Percentiles rank a stretch among this genome's conserved stretches.
phyloP scores from a whole-genome alignment of 169 alveolate species.

The Plasmodium knowlesi region DNA sequence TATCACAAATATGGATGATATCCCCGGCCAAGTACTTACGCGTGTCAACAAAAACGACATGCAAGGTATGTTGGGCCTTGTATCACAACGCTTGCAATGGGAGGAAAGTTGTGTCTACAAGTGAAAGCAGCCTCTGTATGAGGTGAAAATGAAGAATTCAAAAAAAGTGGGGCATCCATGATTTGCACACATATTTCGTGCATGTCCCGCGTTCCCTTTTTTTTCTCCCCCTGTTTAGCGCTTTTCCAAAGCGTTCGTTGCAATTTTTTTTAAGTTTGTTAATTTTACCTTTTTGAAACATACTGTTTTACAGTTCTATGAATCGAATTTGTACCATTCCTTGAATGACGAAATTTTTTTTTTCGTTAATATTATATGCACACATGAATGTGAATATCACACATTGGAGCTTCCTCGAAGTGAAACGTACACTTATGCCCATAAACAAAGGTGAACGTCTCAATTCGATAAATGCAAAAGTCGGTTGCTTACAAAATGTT shows the following conservation, averaged over 20 bases:
- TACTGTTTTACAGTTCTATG: conserved; percentile 3
- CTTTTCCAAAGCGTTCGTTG: not conserved
- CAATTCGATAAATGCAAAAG: not conserved
- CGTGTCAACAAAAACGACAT: not conserved
- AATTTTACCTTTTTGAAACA: conserved; percentile 7
- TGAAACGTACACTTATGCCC: not conserved
- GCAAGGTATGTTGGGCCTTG: not conserved
- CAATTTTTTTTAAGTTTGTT: not conserved
- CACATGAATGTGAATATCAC: not conserved
- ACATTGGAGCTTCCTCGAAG: not conserved
- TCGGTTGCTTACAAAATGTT: not conserved
- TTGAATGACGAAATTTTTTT: not conserved
- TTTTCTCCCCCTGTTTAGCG: not conserved
- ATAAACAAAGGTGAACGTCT: not conserved
- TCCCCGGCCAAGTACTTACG: not conserved
- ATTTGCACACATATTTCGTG: not conserved
- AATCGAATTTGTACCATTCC: not conserved
- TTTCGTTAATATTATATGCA: not conserved
- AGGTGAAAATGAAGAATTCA: not conserved
- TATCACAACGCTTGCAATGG: not conserved
- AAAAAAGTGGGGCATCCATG: not conserved
- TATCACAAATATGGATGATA: not conserved
- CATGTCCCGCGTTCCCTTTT: not conserved
- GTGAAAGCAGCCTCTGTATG: not conserved
- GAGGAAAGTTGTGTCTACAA: not conserved